phyloP scores from a whole-genome alignment of 169 alveolate species.

The Cryptosporidium sp. region DNA sequence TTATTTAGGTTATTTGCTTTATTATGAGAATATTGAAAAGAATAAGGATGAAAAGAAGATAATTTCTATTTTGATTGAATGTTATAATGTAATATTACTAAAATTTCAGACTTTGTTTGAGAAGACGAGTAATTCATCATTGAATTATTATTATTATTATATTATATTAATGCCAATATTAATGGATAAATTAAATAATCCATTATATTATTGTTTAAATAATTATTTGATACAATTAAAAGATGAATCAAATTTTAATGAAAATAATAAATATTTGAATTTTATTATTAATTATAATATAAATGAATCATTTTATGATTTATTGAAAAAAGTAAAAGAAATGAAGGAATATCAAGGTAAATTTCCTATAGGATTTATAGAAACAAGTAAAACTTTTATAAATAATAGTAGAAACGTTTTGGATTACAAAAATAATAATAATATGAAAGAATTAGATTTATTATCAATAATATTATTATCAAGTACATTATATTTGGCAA shows the following conservation, averaged over 20 bases:
- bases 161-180: slow-evolving; percentile 22
- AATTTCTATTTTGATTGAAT: neutral
- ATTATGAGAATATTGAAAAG: slow-evolving; percentile 4
- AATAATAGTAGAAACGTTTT: neutral
- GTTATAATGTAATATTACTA: slow-evolving; percentile 13
- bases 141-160: slow-evolving; percentile 2
- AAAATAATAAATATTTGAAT: neutral
- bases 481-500: slow-evolving; percentile 24
- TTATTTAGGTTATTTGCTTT: slow-evolving; percentile 10
- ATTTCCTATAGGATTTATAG: slow-evolving; percentile 66
- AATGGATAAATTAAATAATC: slow-evolving; percentile 45
- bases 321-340: neutral
- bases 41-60: neutral
- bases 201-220: slow-evolving; percentile 8
- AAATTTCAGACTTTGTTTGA: slow-evolving; percentile 3
- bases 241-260: neutral
- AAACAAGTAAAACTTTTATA: slow-evolving; percentile 32
- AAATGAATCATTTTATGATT: slow-evolving; percentile 27
- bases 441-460: neutral
- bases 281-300: neutral
- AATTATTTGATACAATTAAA: neutral
- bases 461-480: neutral
- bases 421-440: neutral
- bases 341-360: neutral
- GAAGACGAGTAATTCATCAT: neutral